Evolutionary conservation across 257 asterid genomes (phyloP).

Genomic region (Jaltomata sinuosa): DNA sequence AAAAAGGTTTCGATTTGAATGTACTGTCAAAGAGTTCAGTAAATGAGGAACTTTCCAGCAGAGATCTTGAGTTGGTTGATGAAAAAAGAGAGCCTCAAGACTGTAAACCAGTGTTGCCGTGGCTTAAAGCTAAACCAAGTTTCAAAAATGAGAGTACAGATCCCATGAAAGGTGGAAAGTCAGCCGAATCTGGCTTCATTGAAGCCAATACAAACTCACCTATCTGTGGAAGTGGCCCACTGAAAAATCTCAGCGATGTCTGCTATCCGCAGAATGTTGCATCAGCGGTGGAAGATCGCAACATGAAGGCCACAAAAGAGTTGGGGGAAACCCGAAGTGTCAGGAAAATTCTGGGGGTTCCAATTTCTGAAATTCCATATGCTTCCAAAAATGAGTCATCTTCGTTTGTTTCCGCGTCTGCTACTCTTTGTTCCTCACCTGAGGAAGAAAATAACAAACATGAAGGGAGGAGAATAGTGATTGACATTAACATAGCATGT

Average conservation of each 20-base stretch:
- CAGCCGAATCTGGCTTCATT: conserved; percentile 2
- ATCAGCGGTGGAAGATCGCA: conserved; percentile 24
- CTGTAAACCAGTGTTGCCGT: conserved; percentile 38
- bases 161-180: neutral
- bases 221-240: conserved; percentile 19
- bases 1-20: conserved; percentile 60
- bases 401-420: conserved; percentile 27
- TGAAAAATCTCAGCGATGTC: conserved; percentile 43
- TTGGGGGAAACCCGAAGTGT: conserved; percentile 23
- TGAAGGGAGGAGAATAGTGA: conserved; percentile 32
- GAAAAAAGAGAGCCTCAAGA: conserved; percentile 31
- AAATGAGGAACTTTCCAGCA: conserved; percentile 23
- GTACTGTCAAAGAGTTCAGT: conserved; percentile 20
- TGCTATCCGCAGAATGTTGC: conserved; percentile 1
- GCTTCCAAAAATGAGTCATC: conserved; percentile 25
- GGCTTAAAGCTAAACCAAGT: conserved; percentile 55
- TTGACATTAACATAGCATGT: conserved; percentile 78
- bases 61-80: conserved; percentile 19
- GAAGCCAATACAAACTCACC: conserved; percentile 21
- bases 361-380: conserved; percentile 45
- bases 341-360: conserved; percentile 60
- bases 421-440: conserved; percentile 12
- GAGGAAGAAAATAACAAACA: conserved; percentile 11
- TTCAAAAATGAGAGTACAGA: conserved; percentile 9
- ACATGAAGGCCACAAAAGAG: conserved; percentile 18